phyloP scores from a whole-genome alignment of 2,329 filamentous ascomycete species.

The Xylaria digitata region DNA sequence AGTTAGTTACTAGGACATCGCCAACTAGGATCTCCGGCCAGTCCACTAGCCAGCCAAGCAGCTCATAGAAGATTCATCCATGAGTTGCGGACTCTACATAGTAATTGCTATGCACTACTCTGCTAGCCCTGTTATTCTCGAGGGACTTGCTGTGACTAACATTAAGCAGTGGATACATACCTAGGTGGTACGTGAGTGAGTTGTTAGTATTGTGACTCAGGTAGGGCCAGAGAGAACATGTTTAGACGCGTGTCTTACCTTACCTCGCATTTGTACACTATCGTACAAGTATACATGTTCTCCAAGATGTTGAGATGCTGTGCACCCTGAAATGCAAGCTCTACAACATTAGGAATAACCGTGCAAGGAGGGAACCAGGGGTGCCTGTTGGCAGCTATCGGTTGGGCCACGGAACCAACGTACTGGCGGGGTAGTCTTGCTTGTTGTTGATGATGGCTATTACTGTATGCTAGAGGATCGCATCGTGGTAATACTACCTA shows the following conservation, averaged over 20 bases:
- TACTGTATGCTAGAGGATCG: slow-evolving; percentile 1
- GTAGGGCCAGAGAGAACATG: slow-evolving; percentile 6
- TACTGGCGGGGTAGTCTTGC: slow-evolving; percentile 30
- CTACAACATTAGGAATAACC: slow-evolving; percentile 35
- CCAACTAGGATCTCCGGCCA: slow-evolving; percentile 34
- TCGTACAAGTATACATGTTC: slow-evolving; percentile 39
- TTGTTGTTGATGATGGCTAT: slow-evolving; percentile 23
- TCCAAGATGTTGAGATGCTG: slow-evolving; percentile 36
- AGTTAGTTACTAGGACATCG: slow-evolving; percentile 51
- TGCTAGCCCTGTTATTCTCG: slow-evolving; percentile 44
- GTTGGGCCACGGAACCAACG: slow-evolving; percentile 37
- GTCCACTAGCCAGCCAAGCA: slow-evolving; percentile 40
- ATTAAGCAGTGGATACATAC: neutral
- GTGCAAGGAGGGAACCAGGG: slow-evolving; percentile 46
- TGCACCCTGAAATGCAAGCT: slow-evolving; percentile 38
- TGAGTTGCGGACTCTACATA: slow-evolving; percentile 45
- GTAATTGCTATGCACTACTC: slow-evolving; percentile 36
- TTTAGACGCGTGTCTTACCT: slow-evolving; percentile 40
- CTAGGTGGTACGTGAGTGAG: neutral
- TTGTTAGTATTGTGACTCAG: slow-evolving; percentile 5
- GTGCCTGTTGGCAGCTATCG: slow-evolving; percentile 46
- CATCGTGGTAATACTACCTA: slow-evolving; percentile 23
- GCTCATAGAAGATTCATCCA: slow-evolving; percentile 40
- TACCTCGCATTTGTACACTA: slow-evolving; percentile 17
- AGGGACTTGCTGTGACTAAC: slow-evolving; percentile 29